phyloP scores from a whole-genome alignment of 768 basidiomycete genomes.

The Zangia roseola region DNA sequence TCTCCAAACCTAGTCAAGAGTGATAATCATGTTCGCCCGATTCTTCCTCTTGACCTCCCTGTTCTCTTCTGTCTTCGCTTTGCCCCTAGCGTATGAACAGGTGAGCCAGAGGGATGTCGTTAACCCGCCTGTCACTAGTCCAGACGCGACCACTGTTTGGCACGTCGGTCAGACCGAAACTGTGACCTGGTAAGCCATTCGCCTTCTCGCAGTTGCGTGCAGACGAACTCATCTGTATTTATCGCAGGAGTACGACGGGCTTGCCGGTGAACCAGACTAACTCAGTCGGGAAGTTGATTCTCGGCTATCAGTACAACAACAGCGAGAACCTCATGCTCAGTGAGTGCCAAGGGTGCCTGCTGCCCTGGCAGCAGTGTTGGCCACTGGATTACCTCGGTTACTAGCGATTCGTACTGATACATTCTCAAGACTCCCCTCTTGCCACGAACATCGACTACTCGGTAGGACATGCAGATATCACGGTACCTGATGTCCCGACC shows the following conservation, averaged over 20 bases:
- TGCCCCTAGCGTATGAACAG: conserved; percentile 28
- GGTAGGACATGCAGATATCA: conserved; percentile 32
- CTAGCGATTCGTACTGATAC: conserved; percentile 6
- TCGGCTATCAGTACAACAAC: conserved; percentile 22
- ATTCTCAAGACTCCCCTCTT: conserved; percentile 31
- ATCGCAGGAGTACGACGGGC: conserved; percentile 14
- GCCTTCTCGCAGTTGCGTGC: conserved; percentile 14
- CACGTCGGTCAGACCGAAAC: conserved; percentile 41
- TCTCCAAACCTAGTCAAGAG: conserved; percentile 5
- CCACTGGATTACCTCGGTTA: neutral
- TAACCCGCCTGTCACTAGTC: conserved; percentile 46
- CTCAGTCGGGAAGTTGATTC: conserved; percentile 31
- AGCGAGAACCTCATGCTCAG: conserved; percentile 33
- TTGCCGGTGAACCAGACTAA: conserved; percentile 31
- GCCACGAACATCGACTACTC: conserved; percentile 34
- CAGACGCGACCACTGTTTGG: conserved; percentile 43
- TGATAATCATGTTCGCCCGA: conserved; percentile 26
- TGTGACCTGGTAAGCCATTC: conserved; percentile 48
- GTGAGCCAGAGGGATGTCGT: conserved; percentile 41
- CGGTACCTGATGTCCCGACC: conserved; percentile 34
- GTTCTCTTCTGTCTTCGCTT: conserved; percentile 23
- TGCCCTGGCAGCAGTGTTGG: neutral
- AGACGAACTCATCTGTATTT: conserved; percentile 36
- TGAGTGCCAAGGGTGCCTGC: conserved; percentile 9
- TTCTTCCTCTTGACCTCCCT: conserved; percentile 22